Base-by-base conservation (phyloP, 495 filamentous ascomycete genomes). In the Achaetomiella virescens region DNA sequence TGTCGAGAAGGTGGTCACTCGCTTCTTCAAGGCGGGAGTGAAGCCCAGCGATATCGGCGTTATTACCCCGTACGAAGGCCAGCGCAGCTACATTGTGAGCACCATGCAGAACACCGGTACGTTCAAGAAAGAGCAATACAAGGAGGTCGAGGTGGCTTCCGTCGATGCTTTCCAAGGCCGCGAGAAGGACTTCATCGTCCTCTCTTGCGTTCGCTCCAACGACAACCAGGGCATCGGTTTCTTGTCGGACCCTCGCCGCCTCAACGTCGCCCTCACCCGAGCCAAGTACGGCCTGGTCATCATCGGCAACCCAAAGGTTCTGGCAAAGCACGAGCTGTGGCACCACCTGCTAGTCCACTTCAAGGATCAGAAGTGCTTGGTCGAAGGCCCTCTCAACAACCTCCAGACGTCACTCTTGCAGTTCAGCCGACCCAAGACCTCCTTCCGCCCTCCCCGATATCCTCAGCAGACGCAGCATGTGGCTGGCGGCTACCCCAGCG, bases 181-280 rank as follows among this genome's bases (percentile, higher is more conserved):
- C 72, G 93, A 99, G 74, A 99, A 99, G 75, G 93, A 99, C 63
- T 99, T 95, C 66, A 97, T 99, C 59, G 91, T 99, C 25, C 79
- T 97, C 12, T 99, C 93, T 52, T 99, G 93, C 70, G 93, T 99
- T 45, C 90, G 93, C 66, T 97, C 92, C 60, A 99, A 99, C 62
- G 95, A 97, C 62, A 95, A 99, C 67, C 93, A 99, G 73, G 93
- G 93, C 59, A 97, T 99, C 65, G 93, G 93, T 71, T 99, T 99
- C 80, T 80, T 99, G 76, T 97, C 92, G 58, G 93, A 99, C 62
- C 93, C 93, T 41, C 90, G 93, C 60, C 95, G 93, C 78, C 84
- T 99, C 62, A 99, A 99, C 67, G 93, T 99, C n/a, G 93, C 93
- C 15, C 82, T 99, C 48, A 99, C 93, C 48, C 89, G 93, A 68